These are phyloP conservation scores for Saccharomycopsis fibuligera DNA, from an alignment of 805 yeast species.

Conservation along the genomic window DNA sequence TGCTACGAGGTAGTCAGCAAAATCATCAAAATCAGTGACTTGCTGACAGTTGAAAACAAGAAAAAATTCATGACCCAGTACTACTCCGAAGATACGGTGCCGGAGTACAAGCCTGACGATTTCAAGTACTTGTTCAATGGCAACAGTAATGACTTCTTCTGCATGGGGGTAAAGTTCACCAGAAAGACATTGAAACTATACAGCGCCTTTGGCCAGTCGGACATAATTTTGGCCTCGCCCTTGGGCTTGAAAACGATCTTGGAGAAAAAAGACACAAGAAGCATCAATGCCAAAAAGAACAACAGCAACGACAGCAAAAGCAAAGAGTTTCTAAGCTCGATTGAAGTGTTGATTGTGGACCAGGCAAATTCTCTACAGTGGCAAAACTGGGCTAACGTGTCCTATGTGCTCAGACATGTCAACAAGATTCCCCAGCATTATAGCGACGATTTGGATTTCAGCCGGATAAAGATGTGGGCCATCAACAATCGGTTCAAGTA, in stretches of 20 bases:
- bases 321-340: slow-evolving; percentile 83
- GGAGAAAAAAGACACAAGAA: slow-evolving; percentile 57
- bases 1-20: slow-evolving; percentile 64
- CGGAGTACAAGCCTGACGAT: slow-evolving; percentile 69
- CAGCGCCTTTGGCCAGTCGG: slow-evolving; percentile 78
- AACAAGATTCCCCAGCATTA: slow-evolving; percentile 71
- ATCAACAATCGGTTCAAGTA: slow-evolving; percentile 72
- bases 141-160: slow-evolving; percentile 85
- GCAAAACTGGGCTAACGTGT: slow-evolving; percentile 91
- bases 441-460: slow-evolving; percentile 80
- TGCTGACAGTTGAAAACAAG: slow-evolving; percentile 74
- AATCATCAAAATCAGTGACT: slow-evolving; percentile 55
- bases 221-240: slow-evolving; percentile 86
- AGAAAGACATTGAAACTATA: slow-evolving; percentile 81
- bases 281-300: too few relatives aligned
- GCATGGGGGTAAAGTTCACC: slow-evolving; percentile 85
- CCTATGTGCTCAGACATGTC: slow-evolving; percentile 58
- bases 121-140: slow-evolving; percentile 78
- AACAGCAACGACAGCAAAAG: slow-evolving; percentile 64
- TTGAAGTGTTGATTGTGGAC: slow-evolving; percentile 76
- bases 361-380: slow-evolving; percentile 79
- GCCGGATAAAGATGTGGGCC: slow-evolving; percentile 87
- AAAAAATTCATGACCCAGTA: slow-evolving; percentile 71
- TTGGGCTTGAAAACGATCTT: slow-evolving; percentile 77
- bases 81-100: slow-evolving; percentile 34